Base-by-base conservation (phyloP, 306 rosid species). In the Glycine soja region DNA sequence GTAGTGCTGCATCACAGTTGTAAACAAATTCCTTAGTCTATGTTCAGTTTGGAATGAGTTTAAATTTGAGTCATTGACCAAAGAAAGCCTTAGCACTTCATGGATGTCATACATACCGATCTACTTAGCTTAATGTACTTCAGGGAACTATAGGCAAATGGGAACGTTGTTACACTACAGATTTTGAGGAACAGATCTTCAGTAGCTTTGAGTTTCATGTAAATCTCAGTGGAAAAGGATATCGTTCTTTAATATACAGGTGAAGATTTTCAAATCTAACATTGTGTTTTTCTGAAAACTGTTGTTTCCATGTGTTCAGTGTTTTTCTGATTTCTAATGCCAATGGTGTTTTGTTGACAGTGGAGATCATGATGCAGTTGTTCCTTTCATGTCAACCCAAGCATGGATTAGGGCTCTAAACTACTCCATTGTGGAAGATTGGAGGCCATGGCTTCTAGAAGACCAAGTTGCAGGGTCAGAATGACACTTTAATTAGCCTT, bases 321-420 rank as follows among this genome's bases (percentile, higher is more conserved):
- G 5, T 61, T 67, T 13, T 4, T 57, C 2, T 67, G 2, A 46
- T 48, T 11, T 48, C 53, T 0, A 3, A 48, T 48, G 14, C 1
- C 13, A 10, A 50, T 50, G 54, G 54, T 50, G 54, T 50, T 3
- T 51, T 51, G 16, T 14, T 46, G 47, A 40, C 77, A 90, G 89
- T 15, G 91, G 94, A 2, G 90, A 90, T 73, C 89, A 88, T 81
- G 91, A 88, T 74, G 30, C 51, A 47, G 0, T 2, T 0, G 5
- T 87, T 57, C 83, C 94, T 3, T 83, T 77, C 80, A 3, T 72
- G 16, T 81, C 92, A 6, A 90, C 92, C 32, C 88, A 73, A 76
- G 80, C 53, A 2, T 90, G 90, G 92, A 90, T 88, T 50, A 89
- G 87, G 74, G 75, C 80, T 65, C 82, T 87, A 14, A 90, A 89